Evolutionary conservation across 2,329 filamentous ascomycete genomes (phyloP).

Genomic region (Trichophyton schoenleinii): DNA sequence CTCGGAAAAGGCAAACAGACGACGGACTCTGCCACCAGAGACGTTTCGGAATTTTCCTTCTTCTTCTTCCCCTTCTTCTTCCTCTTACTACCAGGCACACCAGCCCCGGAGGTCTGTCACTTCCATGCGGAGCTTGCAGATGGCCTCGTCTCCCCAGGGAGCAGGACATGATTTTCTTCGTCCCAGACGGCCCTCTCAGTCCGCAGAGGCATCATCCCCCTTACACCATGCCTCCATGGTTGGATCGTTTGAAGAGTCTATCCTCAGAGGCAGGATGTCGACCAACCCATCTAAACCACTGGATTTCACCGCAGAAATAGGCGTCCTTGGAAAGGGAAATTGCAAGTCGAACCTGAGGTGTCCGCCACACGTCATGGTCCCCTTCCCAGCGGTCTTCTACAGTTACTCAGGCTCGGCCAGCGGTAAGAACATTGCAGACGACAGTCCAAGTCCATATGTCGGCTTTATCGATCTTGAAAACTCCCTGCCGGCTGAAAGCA

Average conservation of each 20-base stretch:
- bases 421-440: constrained; percentile 53
- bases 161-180: constrained; percentile 8
- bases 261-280: constrained; percentile 89
- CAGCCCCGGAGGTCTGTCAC: constrained; percentile 65
- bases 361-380: constrained; percentile 76
- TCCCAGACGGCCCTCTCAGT: constrained; percentile 53
- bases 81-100: constrained; percentile 61
- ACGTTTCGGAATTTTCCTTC: constrained; percentile 40
- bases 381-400: constrained; percentile 93
- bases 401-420: constrained; percentile 63
- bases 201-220: constrained; percentile 63
- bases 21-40: constrained; percentile 59
- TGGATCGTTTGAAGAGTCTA: constrained; percentile 94
- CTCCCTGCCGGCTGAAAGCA: constrained; percentile 45
- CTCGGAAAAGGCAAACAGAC: constrained; percentile 42
- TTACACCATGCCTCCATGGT: constrained; percentile 90
- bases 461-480: constrained; percentile 86
- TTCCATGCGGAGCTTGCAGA: constrained; percentile 41
- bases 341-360: constrained; percentile 78
- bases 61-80: constrained; percentile 40
- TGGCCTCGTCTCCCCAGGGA: constrained; percentile 34
- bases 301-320: constrained; percentile 89
- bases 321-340: constrained; percentile 76
- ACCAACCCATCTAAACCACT: constrained; percentile 86
- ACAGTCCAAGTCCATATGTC: constrained; percentile 91